These are phyloP conservation scores for Carnegiea gigantea DNA, from an alignment of 179 eudicot species.

Conservation along the genomic window DNA sequence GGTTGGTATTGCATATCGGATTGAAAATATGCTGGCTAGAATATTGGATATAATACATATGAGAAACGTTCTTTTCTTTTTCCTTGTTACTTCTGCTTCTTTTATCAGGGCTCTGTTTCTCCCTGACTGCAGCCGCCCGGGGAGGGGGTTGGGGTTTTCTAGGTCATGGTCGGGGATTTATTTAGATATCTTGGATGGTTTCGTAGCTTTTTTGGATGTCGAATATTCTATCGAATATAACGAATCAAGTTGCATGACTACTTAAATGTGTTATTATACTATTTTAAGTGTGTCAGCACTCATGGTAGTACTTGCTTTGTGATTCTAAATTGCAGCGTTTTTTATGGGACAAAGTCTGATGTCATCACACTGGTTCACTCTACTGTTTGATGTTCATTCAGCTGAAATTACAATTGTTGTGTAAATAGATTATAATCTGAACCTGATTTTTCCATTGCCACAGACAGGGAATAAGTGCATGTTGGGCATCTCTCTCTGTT, in stretches of 20 bases:
- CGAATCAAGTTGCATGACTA: background rate
- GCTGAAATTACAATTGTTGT: background rate
- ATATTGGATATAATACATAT: background rate
- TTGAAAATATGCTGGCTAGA: background rate
- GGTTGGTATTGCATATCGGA: background rate
- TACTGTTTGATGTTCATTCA: background rate
- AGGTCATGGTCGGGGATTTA: background rate
- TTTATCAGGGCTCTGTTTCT: background rate
- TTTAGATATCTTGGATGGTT: background rate
- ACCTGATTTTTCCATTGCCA: background rate
- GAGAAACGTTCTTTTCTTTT: background rate
- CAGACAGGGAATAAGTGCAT: conserved; percentile 6
- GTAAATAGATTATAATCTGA: background rate
- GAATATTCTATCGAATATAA: background rate
- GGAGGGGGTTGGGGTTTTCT: background rate
- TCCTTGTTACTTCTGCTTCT: background rate
- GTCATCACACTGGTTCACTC: background rate
- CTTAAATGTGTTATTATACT: background rate
- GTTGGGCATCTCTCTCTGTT: conserved; percentile 5
- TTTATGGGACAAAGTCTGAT: background rate
- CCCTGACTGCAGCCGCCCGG: background rate
- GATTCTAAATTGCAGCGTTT: background rate
- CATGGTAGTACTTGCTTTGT: background rate
- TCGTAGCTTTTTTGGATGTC: background rate
- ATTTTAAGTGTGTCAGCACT: background rate